Evolutionary conservation across 768 basidiomycete species (phyloP).

Genomic region (Asterophora parasitica): DNA sequence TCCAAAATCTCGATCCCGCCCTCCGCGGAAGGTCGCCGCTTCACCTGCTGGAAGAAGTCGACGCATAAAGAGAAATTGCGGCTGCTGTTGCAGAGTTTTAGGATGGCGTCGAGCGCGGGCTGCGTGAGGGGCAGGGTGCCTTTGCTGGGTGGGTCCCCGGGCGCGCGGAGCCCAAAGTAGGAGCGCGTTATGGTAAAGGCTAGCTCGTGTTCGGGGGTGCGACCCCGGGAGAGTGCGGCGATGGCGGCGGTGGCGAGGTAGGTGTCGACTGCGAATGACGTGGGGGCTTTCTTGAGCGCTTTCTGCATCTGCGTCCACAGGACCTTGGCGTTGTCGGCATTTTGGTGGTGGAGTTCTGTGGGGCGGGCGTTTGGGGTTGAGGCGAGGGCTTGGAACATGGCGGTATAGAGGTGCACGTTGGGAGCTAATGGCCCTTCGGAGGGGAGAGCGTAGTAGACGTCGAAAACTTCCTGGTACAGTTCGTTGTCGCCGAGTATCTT

Average conservation of each 20-base stretch:
- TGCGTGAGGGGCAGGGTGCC: conserved; percentile 38
- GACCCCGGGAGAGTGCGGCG: conserved; percentile 51
- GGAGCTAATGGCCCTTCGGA: conserved; percentile 60
- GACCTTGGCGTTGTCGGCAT: conserved; percentile 62
- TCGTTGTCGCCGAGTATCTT: conserved; percentile 59
- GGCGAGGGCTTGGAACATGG: conserved; percentile 54
- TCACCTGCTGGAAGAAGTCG: conserved; percentile 57
- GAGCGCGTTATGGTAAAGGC: conserved; percentile 61
- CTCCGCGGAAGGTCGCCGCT: conserved; percentile 36
- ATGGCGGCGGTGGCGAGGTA: conserved; percentile 49
- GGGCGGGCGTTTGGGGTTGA: conserved; percentile 22
- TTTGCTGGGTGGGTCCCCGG: conserved; percentile 34
- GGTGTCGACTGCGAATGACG: conserved; percentile 50
- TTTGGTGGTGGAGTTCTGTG: conserved; percentile 28
- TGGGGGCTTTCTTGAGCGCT: conserved; percentile 37
- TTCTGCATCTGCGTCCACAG: conserved; percentile 67
- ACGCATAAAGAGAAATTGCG: conserved; percentile 43
- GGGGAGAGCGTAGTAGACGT: conserved; percentile 68
- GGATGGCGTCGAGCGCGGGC: conserved; percentile 47
- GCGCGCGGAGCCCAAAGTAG: conserved; percentile 55
- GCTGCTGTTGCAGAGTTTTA: conserved; percentile 51
- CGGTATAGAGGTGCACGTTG: conserved; percentile 55
- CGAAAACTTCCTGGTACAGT: conserved; percentile 63
- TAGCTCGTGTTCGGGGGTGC: conserved; percentile 54
- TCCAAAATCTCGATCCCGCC: conserved; percentile 41